Evolutionary conservation across 1,139 yeast genomes (phyloP), one percentile per base, ranked within the genome.

Genomic region (Geotrichum cucujoidarum): DNA sequence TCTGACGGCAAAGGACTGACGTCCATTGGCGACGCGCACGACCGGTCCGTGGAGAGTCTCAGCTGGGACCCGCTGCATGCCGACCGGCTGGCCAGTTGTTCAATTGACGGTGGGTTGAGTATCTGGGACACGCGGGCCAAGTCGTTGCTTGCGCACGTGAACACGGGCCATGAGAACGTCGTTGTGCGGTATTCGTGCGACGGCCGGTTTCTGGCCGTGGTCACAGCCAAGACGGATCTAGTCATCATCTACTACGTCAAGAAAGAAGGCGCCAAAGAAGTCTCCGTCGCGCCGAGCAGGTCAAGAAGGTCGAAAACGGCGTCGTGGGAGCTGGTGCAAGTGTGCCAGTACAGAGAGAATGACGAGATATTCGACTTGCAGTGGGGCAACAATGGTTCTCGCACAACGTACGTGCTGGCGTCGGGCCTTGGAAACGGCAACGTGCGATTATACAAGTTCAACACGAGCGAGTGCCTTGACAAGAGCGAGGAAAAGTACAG

Each of bases 61-160:
- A 62, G 78, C 1, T 85, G 92, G 89, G 73, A 79, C 50, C 85
- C 89, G 0, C 60, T 60, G 14, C 70, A 74, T 41, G 77, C 76
- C 21, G 69, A 67, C 38, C 65, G 74, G 22, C 69, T 85, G 52
- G 85, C 80, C 1, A 73, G 85, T 1, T 83, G 78, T 14, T 81
- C 83, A 1, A 66, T 76, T 45, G 86, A 81, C 55, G 64, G 64
- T 5, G 62, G 61, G 39, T 63, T 84, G 27, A 75, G 73, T 55
- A 59, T 80, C 8, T 84, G 92, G 92, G 75, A 75, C 50, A 58
- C 65, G 1, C 72, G 75, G 17, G 68, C 64, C 30, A 75, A 74
- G 5, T 62, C 63, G 18, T 58, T 69, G 40, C 66, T 76, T 20
- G 66, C 68, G 32, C 67, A 71, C 52, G 50, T 69, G 49, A 57